These are phyloP conservation scores for Fusarium palustre DNA, from an alignment of 2,329 filamentous ascomycete genomes.

Conservation along the genomic window DNA sequence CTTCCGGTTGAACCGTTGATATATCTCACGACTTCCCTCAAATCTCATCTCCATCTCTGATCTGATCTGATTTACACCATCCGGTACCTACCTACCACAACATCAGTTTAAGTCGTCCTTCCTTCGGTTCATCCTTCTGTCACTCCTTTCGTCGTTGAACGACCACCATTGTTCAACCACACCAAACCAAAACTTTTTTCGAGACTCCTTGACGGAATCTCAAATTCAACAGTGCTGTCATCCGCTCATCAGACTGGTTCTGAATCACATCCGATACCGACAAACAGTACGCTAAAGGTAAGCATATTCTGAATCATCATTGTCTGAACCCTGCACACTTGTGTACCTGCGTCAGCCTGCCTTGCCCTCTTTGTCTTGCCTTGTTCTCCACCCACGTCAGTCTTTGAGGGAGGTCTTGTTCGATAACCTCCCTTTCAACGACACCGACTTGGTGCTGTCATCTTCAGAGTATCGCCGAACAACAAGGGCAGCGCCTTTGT, in stretches of 20 bases:
- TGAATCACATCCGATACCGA: conserved; percentile 38
- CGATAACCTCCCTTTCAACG: conserved; percentile 30
- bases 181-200: conserved; percentile 23
- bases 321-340: conserved; percentile 27
- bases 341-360: conserved; percentile 29
- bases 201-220: conserved; percentile 47
- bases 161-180: conserved; percentile 41
- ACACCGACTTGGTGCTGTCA: conserved; percentile 15
- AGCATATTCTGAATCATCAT: conserved; percentile 31
- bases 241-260: conserved; percentile 45
- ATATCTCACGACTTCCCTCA: conserved; percentile 42
- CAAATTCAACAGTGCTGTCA: conserved; percentile 41
- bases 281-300: conserved; percentile 31
- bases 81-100: conserved; percentile 30
- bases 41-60: conserved; percentile 6
- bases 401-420: conserved; percentile 28
- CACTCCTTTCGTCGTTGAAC: conserved; percentile 43
- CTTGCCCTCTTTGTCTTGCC: conserved; percentile 31
- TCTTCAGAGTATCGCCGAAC: conserved; percentile 13
- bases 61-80: conserved; percentile 12
- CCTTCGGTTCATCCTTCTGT: conserved; percentile 43
- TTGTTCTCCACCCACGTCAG: conserved; percentile 31
- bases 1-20: conserved; percentile 48
- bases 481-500: conserved; percentile 6
- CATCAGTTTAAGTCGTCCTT: conserved; percentile 40